Evolutionary conservation across 495 filamentous ascomycete genomes (phyloP).

Genomic region (Xylaria telfairii): DNA sequence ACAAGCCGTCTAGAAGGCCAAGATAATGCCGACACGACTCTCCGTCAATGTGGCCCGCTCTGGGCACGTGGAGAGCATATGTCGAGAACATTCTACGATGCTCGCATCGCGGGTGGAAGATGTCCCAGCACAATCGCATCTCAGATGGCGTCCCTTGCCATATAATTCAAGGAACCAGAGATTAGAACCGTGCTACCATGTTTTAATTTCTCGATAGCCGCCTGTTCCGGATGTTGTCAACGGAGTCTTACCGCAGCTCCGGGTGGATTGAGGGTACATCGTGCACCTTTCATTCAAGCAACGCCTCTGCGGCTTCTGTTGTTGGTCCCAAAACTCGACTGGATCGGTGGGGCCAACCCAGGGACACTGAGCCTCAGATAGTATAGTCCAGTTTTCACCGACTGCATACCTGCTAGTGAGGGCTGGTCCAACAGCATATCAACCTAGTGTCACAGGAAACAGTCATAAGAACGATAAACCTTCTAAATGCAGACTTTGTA

Average conservation of each 20-base stretch:
- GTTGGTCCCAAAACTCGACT: neutral
- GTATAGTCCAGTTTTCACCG: neutral
- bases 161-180: neutral
- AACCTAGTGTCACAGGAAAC: neutral
- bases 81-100: neutral
- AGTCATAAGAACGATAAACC: neutral
- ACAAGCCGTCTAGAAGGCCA: neutral
- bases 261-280: neutral
- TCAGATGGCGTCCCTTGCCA: neutral
- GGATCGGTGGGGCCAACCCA: neutral
- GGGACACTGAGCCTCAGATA: neutral
- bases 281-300: neutral
- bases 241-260: neutral
- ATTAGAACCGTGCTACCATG: too few species aligned
- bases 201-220: neutral
- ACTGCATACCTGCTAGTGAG: neutral
- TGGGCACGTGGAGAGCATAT: neutral
- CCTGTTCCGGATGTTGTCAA: neutral
- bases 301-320: neutral
- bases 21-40: neutral
- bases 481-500: neutral
- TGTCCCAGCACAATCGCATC: neutral
- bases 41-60: neutral
- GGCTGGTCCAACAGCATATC: neutral
- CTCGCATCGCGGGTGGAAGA: neutral